Conservation (phyloP, 192 early-diverging fungal species). For the Backusella luteola region DNA sequence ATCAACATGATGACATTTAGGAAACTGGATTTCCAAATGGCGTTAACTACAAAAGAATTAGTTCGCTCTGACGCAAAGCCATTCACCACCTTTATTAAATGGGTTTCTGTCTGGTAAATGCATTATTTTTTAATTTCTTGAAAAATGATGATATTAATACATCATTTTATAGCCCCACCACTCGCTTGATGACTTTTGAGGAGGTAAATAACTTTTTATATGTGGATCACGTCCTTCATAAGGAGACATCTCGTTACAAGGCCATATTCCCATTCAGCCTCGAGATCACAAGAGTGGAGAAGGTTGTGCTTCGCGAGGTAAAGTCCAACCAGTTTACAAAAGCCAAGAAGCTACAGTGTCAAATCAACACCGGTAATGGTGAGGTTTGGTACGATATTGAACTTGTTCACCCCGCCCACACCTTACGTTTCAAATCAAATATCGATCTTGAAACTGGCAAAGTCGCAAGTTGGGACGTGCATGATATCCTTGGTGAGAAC, state of each 20-base stretch:
- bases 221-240: slow-evolving; percentile 22
- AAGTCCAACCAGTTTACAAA: background rate
- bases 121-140: background rate
- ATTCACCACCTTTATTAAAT: slow-evolving; percentile 37
- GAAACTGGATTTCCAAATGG: slow-evolving; percentile 34
- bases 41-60: slow-evolving; percentile 11
- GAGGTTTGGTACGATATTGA: slow-evolving; percentile 30
- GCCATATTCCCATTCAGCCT: slow-evolving; percentile 29
- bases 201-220: slow-evolving; percentile 25
- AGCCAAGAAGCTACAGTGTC: background rate
- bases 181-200: slow-evolving; percentile 28
- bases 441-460: slow-evolving; percentile 10
- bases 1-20: background rate
- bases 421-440: slow-evolving; percentile 22
- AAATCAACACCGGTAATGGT: background rate
- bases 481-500: slow-evolving; percentile 18
- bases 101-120: slow-evolving; percentile 26
- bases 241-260: slow-evolving; percentile 17
- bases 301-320: background rate
- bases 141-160: background rate
- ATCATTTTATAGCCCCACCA: background rate
- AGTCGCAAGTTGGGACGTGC: slow-evolving; percentile 26
- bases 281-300: slow-evolving; percentile 23
- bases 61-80: slow-evolving; percentile 32
- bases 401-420: slow-evolving; percentile 3